phyloP scores from a whole-genome alignment of 2,329 filamentous ascomycete species.

The Ophiostoma pallidulum region DNA sequence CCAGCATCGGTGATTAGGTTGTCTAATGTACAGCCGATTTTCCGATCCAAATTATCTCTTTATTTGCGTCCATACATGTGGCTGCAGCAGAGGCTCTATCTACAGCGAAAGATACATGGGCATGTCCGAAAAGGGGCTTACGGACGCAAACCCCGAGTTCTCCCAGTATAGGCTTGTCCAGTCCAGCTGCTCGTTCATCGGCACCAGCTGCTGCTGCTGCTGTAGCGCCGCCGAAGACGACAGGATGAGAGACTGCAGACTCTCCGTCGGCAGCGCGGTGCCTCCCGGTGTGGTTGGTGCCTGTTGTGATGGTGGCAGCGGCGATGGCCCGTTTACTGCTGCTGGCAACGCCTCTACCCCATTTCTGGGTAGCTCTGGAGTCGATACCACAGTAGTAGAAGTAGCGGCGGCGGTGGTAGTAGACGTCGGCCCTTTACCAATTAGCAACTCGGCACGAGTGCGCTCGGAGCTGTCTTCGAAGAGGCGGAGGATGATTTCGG shows the following conservation, averaged over 20 bases:
- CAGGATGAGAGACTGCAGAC: constrained; percentile 2
- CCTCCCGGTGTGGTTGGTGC: neutral
- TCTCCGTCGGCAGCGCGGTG: neutral
- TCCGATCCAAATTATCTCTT: no score
- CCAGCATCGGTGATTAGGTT: no score
- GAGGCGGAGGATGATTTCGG: constrained; percentile 16
- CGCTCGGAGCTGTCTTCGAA: constrained; percentile 23
- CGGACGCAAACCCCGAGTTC: constrained; percentile 10
- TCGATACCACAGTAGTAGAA: no score
- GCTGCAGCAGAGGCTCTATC: neutral
- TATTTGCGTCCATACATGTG: no score
- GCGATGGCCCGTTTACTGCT: neutral
- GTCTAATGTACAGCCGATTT: no score
- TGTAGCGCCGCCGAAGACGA: neutral
- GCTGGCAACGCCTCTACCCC: no score
- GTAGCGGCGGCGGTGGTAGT: neutral
- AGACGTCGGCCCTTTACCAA: no score
- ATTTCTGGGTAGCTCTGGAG: no score
- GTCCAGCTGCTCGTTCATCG: constrained; percentile 13
- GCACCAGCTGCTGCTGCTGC: constrained; percentile 7
- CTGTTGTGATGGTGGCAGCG: neutral
- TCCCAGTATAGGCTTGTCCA: constrained; percentile 15
- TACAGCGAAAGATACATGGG: constrained; percentile 9
- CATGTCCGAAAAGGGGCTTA: constrained; percentile 14
- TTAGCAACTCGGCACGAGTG: neutral